Evolutionary conservation across 345 rosid species (phyloP), one percentile per base, ranked within the genome.

Genomic region (Moricandia arvensis): DNA sequence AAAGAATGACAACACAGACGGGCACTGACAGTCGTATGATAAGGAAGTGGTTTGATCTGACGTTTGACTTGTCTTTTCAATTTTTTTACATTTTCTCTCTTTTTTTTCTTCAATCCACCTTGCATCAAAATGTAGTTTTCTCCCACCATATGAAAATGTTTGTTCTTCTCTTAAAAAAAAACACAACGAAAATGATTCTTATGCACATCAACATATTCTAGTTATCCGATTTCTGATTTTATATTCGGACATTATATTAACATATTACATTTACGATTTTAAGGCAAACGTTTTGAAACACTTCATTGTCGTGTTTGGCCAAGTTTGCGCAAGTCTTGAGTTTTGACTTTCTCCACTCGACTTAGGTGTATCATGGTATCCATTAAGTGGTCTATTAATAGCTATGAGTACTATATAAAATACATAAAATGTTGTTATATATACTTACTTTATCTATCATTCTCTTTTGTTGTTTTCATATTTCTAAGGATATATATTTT

Each of bases 61-160:
- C 98, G 87, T 87, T 86, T 94, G 97, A 91, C 94, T 90, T 87
- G 98, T 91, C 98, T 87, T 89, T 84, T 93, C 97, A 87, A 68
- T 65, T 53, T 45, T 51, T 2, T 18, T 73, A 53, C 49, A 37
- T 62, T 62, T 69, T 17, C 18, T 10, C 16, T 12, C 8, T 69
- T 47, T 41, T 21, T 21, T 21, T 21, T 18, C 57, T 16, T 16
- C 10, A 16, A 8, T 16, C 24, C 57, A 49, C 57, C 24, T 15
- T 7, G 55, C 26, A 61, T 68, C 29, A 79, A 68, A 49, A 21
- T 67, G 60, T 18, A 15, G 24, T 21, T 21, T 1, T 30, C 11
- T 45, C 24, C 12, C 68, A 18, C 57, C 43, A 60, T 18, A 33
- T 33, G 26, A n/a, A 53, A 30, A 55, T 62, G 54, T 16, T 57